Conservation (phyloP, 306 rosid species). For the Vicia sativa region DNA sequence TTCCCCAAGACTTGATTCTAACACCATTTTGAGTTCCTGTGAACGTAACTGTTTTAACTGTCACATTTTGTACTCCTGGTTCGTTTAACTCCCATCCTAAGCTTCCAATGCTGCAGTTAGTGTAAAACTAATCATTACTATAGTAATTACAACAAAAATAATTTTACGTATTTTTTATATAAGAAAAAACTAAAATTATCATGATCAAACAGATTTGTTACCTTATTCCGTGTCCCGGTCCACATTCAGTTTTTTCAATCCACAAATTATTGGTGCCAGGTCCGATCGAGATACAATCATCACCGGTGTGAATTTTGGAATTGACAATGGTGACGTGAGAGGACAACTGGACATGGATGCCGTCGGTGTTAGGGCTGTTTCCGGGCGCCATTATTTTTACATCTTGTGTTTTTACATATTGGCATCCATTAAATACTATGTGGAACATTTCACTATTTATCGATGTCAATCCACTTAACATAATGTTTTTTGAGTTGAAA, state of each 20-base stretch:
- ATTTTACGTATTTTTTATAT: too few relatives aligned
- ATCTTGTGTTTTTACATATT: conserved; percentile 49
- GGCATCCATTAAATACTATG: conserved; percentile 52
- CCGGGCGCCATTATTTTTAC: conserved; percentile 46
- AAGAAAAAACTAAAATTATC: too few relatives aligned
- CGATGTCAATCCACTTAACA: conserved; percentile 52
- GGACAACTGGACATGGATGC: conserved; percentile 66
- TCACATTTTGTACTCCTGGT: conserved; percentile 69
- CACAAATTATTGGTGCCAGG: conserved; percentile 65
- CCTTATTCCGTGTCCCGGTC: conserved; percentile 81
- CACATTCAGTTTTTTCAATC: conserved; percentile 63
- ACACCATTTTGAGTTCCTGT: conserved; percentile 58
- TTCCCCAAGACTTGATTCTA: conserved; percentile 69
- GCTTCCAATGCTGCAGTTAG: conserved; percentile 66
- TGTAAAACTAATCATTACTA: background rate
- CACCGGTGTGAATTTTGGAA: conserved; percentile 64
- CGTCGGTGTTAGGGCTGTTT: conserved; percentile 76
- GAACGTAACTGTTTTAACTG: conserved; percentile 52
- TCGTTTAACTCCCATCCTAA: conserved; percentile 49
- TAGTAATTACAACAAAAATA: too few relatives aligned
- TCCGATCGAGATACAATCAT: conserved; percentile 69
- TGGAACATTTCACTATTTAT: conserved; percentile 65
- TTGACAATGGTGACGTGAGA: conserved; percentile 46
- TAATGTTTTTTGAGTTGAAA: conserved; percentile 52
- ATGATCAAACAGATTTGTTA: too few relatives aligned